A percentile compares a stretch with the other conserved stretches of the same genome.
Conservation (phyloP, 306 rosid species). For the Albizia julibrissin region DNA sequence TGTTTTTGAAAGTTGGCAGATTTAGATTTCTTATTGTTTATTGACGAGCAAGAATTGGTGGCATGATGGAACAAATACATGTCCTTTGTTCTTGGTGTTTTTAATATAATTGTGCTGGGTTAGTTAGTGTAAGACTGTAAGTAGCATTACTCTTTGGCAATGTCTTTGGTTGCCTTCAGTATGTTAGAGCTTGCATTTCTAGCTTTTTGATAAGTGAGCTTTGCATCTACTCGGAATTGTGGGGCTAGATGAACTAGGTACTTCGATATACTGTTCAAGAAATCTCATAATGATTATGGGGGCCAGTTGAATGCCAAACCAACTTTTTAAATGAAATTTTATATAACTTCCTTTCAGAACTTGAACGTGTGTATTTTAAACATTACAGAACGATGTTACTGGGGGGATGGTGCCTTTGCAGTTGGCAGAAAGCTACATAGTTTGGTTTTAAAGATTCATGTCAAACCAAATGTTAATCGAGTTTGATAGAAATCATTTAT, state of each 20-base stretch:
- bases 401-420: not conserved
- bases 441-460: not conserved
- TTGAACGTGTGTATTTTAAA: not conserved
- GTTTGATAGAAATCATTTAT: not conserved
- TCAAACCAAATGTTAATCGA: not conserved
- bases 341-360: not conserved
- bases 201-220: not conserved
- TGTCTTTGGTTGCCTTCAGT: not conserved
- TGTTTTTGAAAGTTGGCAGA: slow-evolving; percentile 2
- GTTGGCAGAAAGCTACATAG: not conserved
- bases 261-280: not conserved
- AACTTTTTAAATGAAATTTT: not conserved
- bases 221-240: not conserved
- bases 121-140: not conserved
- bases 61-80: not conserved
- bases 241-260: not conserved
- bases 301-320: not conserved
- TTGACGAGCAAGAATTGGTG: slow-evolving; percentile 10
- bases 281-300: not conserved
- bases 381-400: not conserved
- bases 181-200: not conserved
- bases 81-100: slow-evolving; percentile 1
- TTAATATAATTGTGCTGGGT: not conserved
- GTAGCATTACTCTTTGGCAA: not conserved
- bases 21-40: slow-evolving; percentile 15